These are phyloP conservation scores for Conringia planisiliqua DNA, from an alignment of 345 rosid species.

Conservation along the genomic window DNA sequence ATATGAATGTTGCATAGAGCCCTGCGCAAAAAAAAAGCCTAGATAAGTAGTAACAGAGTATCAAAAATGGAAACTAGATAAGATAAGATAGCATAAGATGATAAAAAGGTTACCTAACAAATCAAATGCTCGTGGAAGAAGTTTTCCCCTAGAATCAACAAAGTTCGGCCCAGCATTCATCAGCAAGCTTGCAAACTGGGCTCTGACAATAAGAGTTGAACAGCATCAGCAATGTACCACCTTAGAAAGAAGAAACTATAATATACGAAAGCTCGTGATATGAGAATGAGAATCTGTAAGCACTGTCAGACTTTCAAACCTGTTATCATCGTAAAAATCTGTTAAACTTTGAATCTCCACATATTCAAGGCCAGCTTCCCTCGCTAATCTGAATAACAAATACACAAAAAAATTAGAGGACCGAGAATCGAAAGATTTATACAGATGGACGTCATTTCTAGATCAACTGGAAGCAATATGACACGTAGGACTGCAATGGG, in stretches of 20 bases:
- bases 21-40: constrained; percentile 42
- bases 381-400: constrained; percentile 65
- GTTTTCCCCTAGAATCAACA: constrained; percentile 84
- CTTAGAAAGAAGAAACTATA: neutral
- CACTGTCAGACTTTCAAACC: constrained; percentile 35
- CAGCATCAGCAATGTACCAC: constrained; percentile 13
- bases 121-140: constrained; percentile 81
- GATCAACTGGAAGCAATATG: neutral
- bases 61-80: neutral
- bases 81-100: constrained; percentile 15
- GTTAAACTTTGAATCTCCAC: constrained; percentile 92
- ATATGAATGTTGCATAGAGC: constrained; percentile 78
- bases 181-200: constrained; percentile 69
- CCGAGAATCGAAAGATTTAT: neutral
- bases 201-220: constrained; percentile 35
- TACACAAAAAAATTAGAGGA: neutral
- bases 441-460: neutral
- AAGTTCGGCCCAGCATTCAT: constrained; percentile 70
- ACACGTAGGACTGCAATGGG: neutral
- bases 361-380: constrained; percentile 96
- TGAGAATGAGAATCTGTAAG: neutral
- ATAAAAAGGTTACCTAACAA: constrained; percentile 52
- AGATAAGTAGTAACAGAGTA: constrained; percentile 1
- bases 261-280: constrained; percentile 2
- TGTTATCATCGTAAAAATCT: constrained; percentile 91